These are phyloP conservation scores for Wickerhamomyces bisporus DNA, from an alignment of 805 yeast species.

Conservation along the genomic window DNA sequence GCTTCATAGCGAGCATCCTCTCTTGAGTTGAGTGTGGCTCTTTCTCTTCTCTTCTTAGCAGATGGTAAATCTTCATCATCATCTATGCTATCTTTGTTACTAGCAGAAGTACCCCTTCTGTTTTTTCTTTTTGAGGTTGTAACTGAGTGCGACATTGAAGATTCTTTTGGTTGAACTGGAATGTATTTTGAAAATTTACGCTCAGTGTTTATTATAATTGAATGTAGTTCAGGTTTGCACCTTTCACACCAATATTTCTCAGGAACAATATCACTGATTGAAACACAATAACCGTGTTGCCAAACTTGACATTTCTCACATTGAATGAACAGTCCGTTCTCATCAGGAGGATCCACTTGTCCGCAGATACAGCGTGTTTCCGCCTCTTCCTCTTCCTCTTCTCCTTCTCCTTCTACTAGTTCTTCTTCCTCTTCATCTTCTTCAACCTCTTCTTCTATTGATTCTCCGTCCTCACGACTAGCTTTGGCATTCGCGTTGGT, in stretches of 20 bases:
- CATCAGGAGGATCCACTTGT: constrained; percentile 39
- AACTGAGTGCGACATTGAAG: too few relatives aligned
- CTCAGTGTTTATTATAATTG: constrained; percentile 41
- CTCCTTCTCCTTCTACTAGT: constrained; percentile 26
- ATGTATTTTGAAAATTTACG: constrained; percentile 45
- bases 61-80: constrained; percentile 8
- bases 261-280: constrained; percentile 73
- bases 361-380: constrained; percentile 44
- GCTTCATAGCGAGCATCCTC: constrained; percentile 40
- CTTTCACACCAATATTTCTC: constrained; percentile 93
- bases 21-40: constrained; percentile 34
- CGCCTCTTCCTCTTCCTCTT: constrained; percentile 36
- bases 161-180: constrained; percentile 36
- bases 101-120: constrained; percentile 8
- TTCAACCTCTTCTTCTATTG: constrained; percentile 2
- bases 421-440: constrained; percentile 24
- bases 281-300: constrained; percentile 98
- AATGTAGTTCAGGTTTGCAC: constrained; percentile 83
- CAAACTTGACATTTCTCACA: constrained; percentile 91
- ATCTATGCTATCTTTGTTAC: constrained; percentile 20
- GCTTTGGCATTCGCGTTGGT: not conserved
- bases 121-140: constrained; percentile 28
- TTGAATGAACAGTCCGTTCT: constrained; percentile 66
- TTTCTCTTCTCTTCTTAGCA: constrained; percentile 25
- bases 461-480: not conserved